Evolutionary conservation across 495 filamentous ascomycete genomes (phyloP).

Genomic region (Lophiotrema nucula): DNA sequence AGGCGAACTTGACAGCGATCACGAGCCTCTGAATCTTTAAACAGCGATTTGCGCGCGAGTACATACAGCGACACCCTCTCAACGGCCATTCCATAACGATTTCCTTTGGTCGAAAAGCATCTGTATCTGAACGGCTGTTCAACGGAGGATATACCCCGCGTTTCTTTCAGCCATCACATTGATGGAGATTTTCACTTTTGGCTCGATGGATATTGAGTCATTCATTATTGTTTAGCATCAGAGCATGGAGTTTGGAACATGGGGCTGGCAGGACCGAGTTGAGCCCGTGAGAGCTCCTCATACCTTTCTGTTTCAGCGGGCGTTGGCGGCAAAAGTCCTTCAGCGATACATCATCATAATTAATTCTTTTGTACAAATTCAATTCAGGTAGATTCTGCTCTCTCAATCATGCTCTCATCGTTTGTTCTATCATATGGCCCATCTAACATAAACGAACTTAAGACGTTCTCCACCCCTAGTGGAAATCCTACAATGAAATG

Average conservation of each 20-base stretch:
- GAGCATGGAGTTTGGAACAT: not conserved
- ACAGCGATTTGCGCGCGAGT: no score
- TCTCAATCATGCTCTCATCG: no score
- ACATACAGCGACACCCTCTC: not conserved
- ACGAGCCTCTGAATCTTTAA: not conserved
- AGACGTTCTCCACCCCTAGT: no score
- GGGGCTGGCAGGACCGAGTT: not conserved
- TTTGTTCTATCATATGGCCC: no score
- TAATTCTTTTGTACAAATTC: no score
- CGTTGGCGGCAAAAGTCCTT: slow-evolving; percentile 1
- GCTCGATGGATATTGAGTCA: not conserved
- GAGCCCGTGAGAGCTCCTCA: not conserved
- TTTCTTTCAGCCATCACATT: not conserved
- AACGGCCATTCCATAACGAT: not conserved
- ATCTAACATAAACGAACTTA: no score
- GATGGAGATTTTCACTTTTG: not conserved
- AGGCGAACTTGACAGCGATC: slow-evolving; percentile 6
- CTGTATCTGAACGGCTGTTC: not conserved
- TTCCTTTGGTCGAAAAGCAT: slow-evolving; percentile 7
- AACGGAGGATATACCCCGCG: slow-evolving; percentile 18
- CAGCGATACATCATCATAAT: not conserved
- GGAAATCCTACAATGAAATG: no score
- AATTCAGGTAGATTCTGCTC: no score
- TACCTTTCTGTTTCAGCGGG: no score
- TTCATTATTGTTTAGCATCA: not conserved